Base-by-base conservation (phyloP, 2,329 filamentous ascomycete species). In the Neonectria punicea region DNA sequence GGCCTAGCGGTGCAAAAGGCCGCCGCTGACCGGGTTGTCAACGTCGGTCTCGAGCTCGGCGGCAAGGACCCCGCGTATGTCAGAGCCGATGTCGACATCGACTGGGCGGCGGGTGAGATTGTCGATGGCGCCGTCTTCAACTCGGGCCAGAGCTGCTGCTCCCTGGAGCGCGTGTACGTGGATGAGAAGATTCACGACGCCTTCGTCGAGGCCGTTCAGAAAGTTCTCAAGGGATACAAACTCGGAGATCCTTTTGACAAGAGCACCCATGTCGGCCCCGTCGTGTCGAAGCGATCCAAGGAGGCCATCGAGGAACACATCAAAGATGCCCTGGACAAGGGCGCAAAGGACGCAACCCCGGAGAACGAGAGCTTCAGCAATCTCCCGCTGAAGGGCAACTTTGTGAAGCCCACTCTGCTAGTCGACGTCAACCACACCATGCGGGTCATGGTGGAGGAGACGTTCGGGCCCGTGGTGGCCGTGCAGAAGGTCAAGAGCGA, bases 41-140 rank as follows among this genome's bases (percentile, higher is more conserved):
- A 91, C 67, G 93, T 98, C 50, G 93, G 94, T 2, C 86, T 98
- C 41, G 95, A 98, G 81, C 89, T 98, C 30, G 95, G 95, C 69
- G 95, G 95, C 69, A 98, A 98, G 77, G 95, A 98, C 77, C 93
- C 95, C 5, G 95, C 95, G 25, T 98, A 98, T 75, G 86, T 98
- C 59, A 86, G 95, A 65, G 84, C 84, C 7, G 95, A 98, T 74
- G 93, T 97, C 1, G 94, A 98, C 77, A 80, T 97, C 53, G 89
- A 89, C 53, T 98, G 94, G 95, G 94, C 92, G 0, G 95, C 95
- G 0, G 94, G 92, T 71, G 94, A 98, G 80, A 96, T 98, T 74
- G 93, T 98, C 14, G 95, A 98, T 73, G 95, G 95, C 20, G 91
- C 94, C n/a, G 85, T 98, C 62, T 98, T 98, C 86, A 98, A 98